Evolutionary conservation across 257 asterid genomes (phyloP).

Genomic region (Petunia secreta): DNA sequence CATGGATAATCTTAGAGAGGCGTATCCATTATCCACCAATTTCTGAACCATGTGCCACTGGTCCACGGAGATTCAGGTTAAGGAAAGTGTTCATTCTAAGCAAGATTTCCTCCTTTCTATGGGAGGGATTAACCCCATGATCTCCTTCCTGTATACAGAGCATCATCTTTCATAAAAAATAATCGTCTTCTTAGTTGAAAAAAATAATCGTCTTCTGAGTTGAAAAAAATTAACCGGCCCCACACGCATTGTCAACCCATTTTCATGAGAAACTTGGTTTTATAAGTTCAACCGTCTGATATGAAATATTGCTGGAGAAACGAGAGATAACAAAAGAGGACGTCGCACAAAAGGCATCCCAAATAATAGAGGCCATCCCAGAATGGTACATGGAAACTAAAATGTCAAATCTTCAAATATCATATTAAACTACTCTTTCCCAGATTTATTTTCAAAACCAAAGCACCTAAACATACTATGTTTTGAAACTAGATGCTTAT

Average conservation of each 20-base stretch:
- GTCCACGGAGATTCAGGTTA: not conserved
- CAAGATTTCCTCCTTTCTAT: not conserved
- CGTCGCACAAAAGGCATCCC: not conserved
- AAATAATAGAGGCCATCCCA: not conserved
- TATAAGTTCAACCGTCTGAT: slow-evolving; percentile 13
- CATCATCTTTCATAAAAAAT: not conserved
- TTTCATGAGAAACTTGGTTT: slow-evolving; percentile 7
- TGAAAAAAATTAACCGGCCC: not conserved
- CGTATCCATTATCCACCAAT: not conserved
- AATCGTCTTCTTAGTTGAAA: not conserved
- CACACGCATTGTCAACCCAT: not conserved
- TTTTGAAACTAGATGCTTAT: slow-evolving; percentile 14
- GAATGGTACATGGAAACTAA: not conserved
- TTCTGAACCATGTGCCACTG: not conserved
- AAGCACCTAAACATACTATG: slow-evolving; percentile 1
- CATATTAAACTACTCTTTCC: not conserved
- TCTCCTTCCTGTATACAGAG: not conserved
- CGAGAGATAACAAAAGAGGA: too few relatives aligned
- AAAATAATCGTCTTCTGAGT: not conserved
- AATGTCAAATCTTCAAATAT: slow-evolving; percentile 8
- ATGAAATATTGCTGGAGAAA: too few relatives aligned
- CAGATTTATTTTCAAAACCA: slow-evolving; percentile 10
- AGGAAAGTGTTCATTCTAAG: not conserved
- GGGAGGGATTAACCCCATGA: not conserved
- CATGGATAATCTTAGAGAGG: too few relatives aligned